Evolutionary conservation across 345 rosid genomes (phyloP), one percentile per base, ranked within the genome.

Genomic region (Cochlearia excelsa): DNA sequence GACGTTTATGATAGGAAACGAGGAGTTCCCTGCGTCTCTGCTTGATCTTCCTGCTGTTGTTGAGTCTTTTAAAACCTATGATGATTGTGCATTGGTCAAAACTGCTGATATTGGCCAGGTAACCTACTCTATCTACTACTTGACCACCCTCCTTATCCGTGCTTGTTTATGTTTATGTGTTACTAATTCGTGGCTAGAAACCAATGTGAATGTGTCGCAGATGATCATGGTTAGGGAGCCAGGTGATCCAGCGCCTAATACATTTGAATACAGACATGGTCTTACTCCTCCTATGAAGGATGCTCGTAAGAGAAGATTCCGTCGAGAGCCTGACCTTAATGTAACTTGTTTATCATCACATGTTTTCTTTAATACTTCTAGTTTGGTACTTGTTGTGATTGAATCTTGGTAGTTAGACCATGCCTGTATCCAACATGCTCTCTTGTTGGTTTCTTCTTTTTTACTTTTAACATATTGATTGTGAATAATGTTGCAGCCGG

Each of bases 241-340:
- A 0, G 84, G 80, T 68, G 99, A 90, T 69, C 74, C 81, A 31
- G 84, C 90, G 34, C 88, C 95, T 33, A 96, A 78, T 68, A 81
- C 75, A 34, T 75, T 82, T 73, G 96, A 89, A 74, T 85, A 84
- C 73, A 85, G 90, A 57, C 99, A 90, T 70, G 99, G 99, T 69
- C 75, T 94, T 57, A 85, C 97, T 44, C 90, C 99, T 77, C 96
- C 97, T 10, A 81, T 85, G 96, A 85, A 95, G 74, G 99, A 94
- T 81, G 95, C 97, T 48, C 81, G 99, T 8, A 94, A 87, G 79
- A 79, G 99, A 68, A 79, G 99, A 76, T 90, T 94, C 47, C 92
- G 95, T 7, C 82, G 99, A 70, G 99, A 89, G 75, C 97, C 99
- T 28, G 97, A 94, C 70, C 84, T 94, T 59, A 94, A 90, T 81